Percentiles rank a stretch among this genome's conserved stretches.
Evolutionary conservation across 768 basidiomycete species (phyloP).

Genomic region (Termitomyces sp.): DNA sequence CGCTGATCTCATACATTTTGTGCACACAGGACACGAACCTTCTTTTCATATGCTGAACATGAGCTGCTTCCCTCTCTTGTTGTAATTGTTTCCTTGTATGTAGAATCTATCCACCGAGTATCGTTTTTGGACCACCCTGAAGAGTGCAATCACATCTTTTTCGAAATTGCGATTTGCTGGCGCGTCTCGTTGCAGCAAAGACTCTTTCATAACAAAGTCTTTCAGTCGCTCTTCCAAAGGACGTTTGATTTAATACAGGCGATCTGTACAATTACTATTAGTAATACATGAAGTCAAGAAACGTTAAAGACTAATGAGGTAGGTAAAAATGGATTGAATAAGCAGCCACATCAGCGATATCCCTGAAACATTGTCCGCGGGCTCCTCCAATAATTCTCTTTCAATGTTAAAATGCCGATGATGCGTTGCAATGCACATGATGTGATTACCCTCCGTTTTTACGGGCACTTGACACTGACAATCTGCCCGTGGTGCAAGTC

Average conservation of each 20-base stretch:
- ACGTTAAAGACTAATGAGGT: not conserved
- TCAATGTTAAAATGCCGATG: not conserved
- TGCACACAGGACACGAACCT: conserved; percentile 29
- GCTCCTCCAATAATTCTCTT: not conserved
- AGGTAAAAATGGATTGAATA: not conserved
- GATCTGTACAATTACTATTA: not conserved
- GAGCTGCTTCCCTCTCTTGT: not conserved
- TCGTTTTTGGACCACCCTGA: not conserved
- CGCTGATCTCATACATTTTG: not conserved
- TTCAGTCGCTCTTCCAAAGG: not conserved
- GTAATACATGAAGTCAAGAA: not conserved
- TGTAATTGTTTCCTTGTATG: not conserved
- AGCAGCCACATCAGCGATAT: not conserved
- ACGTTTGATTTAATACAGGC: not conserved
- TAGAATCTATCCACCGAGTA: not conserved
- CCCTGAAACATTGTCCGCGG: not conserved
- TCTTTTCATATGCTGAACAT: conserved; percentile 30
- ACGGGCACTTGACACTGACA: conserved; percentile 43
- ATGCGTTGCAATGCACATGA: not conserved
- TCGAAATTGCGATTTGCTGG: no score
- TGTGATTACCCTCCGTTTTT: not conserved
- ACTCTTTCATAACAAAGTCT: not conserved
- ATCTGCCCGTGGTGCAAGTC: conserved; percentile 47
- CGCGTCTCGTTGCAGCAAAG: not conserved
- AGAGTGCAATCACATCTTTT: not conserved